Conservation (phyloP, 495 filamentous ascomycete genomes). For the Massariosphaeria phaeospora region DNA sequence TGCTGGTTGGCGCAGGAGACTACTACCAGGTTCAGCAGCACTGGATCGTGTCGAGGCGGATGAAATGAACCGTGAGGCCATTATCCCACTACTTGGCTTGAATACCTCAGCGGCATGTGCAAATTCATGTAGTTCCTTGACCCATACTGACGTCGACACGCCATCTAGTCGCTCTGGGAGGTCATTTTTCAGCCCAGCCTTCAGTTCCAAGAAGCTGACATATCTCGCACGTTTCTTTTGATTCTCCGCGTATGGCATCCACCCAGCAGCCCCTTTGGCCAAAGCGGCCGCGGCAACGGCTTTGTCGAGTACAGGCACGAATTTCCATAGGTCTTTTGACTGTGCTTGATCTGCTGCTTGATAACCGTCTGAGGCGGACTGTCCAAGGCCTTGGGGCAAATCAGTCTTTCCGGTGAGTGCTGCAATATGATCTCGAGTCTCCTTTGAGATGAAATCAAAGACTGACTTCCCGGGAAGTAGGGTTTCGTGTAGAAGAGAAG, state of each 20-base stretch:
- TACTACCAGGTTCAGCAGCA: constrained; percentile 34
- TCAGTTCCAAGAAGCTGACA: constrained; percentile 69
- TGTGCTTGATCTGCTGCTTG: constrained; percentile 55
- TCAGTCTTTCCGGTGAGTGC: constrained; percentile 68
- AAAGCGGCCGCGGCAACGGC: constrained; percentile 70
- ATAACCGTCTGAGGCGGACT: constrained; percentile 62
- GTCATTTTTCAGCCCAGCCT: constrained; percentile 58
- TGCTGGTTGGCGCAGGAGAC: constrained; percentile 50
- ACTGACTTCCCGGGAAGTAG: constrained; percentile 87
- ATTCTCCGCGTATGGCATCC: constrained; percentile 85
- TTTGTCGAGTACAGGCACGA: constrained; percentile 71
- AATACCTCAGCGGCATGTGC: constrained; percentile 84
- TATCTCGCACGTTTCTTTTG: constrained; percentile 73
- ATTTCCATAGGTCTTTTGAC: constrained; percentile 54
- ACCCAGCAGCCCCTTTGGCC: constrained; percentile 63
- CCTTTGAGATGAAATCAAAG: constrained; percentile 85
- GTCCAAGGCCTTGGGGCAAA: constrained; percentile 71
- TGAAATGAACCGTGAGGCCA: constrained; percentile 88
- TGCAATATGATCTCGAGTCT: constrained; percentile 71
- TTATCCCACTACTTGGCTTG: constrained; percentile 82
- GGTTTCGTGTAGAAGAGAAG: constrained; percentile 74
- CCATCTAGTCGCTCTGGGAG: constrained; percentile 56
- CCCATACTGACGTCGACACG: constrained; percentile 66
- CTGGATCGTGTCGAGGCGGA: constrained; percentile 51
- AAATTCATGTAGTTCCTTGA: constrained; percentile 80